Base-by-base conservation (phyloP, 306 rosid species). In the Sophora flavescens region DNA sequence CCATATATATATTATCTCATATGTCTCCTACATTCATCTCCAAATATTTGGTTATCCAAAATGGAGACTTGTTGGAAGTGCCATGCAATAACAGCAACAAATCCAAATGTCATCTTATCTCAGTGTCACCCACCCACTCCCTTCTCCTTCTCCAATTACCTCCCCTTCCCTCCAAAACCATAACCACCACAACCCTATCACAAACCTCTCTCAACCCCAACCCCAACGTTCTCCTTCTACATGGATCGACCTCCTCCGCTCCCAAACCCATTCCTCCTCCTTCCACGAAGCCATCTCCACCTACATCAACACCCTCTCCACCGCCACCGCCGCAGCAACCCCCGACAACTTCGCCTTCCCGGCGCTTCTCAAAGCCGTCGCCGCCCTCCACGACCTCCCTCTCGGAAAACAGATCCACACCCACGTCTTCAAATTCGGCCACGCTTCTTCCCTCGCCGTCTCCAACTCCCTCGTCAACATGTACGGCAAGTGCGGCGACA, bases 341-440 rank as follows among this genome's bases (percentile, higher is more conserved):
- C 97, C 92, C 12, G 96, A 93, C 89, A 90, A 86, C 66, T 92
- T 87, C 53, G 89, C 91, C 53, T 90, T 93, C 84, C 97, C 97
- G n/a, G 91, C 97, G 8, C 81, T 83, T 68, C 86, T 93, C 2
- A 93, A 90, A 74, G 84, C 96, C 26, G 80, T 64, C 11, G 72
- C 85, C n/a, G 86, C 81, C 4, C 68, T 86, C 38, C 87, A 78
- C 66, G 92, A 90, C 88, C 85, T 90, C 65, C 47, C 7, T 39
- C 68, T 93, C 22, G 94, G 90, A 1, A 84, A 72, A 18, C 97
- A 90, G 76, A 18, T 89, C 14, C 97, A 93, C 59, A 56, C 87
- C 74, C 96, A 90, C 36, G 90, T 84, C 50, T 75, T 87, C 62
- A 93, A 93, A 80, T 83, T 83, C 52, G 96, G 92, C 45, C 81